These are phyloP conservation scores for Parastagonospora avenae DNA, from an alignment of 2,329 filamentous ascomycete species.

Conservation along the genomic window DNA sequence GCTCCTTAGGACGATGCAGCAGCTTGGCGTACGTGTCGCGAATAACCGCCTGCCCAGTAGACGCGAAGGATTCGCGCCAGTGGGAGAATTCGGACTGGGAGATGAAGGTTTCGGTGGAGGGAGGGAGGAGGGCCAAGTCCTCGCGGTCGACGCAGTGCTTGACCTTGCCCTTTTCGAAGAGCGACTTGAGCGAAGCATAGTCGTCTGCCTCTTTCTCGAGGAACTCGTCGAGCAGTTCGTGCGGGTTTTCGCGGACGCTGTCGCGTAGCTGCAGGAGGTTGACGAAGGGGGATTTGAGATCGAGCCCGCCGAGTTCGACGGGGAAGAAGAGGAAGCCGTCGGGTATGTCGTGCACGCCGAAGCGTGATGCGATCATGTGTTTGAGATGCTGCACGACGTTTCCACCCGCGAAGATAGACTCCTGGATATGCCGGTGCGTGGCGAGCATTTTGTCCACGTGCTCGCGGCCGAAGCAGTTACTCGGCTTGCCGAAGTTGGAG, in stretches of 20 bases:
- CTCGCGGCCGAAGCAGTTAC: slow-evolving; percentile 58
- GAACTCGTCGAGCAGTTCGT: slow-evolving; percentile 52
- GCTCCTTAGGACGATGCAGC: slow-evolving; percentile 25
- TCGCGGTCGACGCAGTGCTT: slow-evolving; percentile 4
- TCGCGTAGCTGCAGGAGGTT: slow-evolving; percentile 52
- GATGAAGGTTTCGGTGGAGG: slow-evolving; percentile 29
- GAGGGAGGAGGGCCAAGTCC: slow-evolving; percentile 16
- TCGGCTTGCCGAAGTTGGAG: slow-evolving; percentile 59
- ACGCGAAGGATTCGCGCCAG: slow-evolving; percentile 24
- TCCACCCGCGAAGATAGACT: slow-evolving; percentile 50
- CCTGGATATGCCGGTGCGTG: slow-evolving; percentile 57
- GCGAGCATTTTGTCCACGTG: slow-evolving; percentile 60
- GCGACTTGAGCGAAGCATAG: slow-evolving; percentile 41
- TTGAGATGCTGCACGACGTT: slow-evolving; percentile 49
- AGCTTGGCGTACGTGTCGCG: slow-evolving; percentile 20
- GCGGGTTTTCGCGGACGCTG: slow-evolving; percentile 36
- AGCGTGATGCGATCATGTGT: slow-evolving; percentile 57
- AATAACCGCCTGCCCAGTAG: slow-evolving; percentile 16
- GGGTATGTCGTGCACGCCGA: slow-evolving; percentile 54
- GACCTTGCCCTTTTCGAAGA: slow-evolving; percentile 36
- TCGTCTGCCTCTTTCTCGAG: slow-evolving; percentile 36
- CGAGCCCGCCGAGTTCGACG: slow-evolving; percentile 57
- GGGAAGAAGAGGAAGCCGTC: slow-evolving; percentile 61
- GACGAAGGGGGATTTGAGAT: slow-evolving; percentile 58
- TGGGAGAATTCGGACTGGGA: slow-evolving; percentile 30